These are phyloP conservation scores for Suhomyces choctaworum DNA, from an alignment of 1,139 yeast species.

Conservation along the genomic window DNA sequence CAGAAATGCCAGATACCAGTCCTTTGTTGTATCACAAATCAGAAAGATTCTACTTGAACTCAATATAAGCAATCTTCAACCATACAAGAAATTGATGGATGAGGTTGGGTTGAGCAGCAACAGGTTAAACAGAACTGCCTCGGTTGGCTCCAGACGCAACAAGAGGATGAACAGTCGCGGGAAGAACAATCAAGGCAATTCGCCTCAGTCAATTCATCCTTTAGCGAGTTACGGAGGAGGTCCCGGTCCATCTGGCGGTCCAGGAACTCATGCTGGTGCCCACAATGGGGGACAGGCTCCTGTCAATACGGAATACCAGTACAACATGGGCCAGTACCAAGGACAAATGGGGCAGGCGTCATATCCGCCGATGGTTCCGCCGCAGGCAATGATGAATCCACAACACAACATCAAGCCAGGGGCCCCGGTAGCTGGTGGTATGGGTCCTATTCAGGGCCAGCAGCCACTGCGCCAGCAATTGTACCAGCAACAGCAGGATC, in stretches of 20 bases:
- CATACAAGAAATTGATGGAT: constrained; percentile 84
- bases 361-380: constrained; percentile 6
- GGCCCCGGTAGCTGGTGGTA: constrained; percentile 1
- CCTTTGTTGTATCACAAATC: constrained; percentile 58
- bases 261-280: constrained; percentile 1
- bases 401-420: constrained; percentile 4
- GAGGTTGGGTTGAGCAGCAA: constrained; percentile 74
- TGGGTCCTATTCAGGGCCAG: constrained; percentile 14
- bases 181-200: constrained; percentile 9
- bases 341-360: constrained; percentile 9
- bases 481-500: constrained; percentile 27
- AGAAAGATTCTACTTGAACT: constrained; percentile 60
- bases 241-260: constrained; percentile 4
- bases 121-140: constrained; percentile 33
- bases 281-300: background rate
- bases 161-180: constrained; percentile 23
- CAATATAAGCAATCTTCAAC: constrained; percentile 60
- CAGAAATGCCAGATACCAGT: constrained; percentile 49
- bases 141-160: constrained; percentile 23
- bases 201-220: constrained; percentile 9
- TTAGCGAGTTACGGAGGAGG: constrained; percentile 7
- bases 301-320: constrained; percentile 4
- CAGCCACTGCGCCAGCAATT: constrained; percentile 16
- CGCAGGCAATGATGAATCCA: constrained; percentile 6
- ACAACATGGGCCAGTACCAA: constrained; percentile 8